A percentile compares a stretch with the other conserved stretches of the same genome.
Evolutionary conservation across 208 protist species (phyloP).

Genomic region (Tetramitus jugosus): DNA sequence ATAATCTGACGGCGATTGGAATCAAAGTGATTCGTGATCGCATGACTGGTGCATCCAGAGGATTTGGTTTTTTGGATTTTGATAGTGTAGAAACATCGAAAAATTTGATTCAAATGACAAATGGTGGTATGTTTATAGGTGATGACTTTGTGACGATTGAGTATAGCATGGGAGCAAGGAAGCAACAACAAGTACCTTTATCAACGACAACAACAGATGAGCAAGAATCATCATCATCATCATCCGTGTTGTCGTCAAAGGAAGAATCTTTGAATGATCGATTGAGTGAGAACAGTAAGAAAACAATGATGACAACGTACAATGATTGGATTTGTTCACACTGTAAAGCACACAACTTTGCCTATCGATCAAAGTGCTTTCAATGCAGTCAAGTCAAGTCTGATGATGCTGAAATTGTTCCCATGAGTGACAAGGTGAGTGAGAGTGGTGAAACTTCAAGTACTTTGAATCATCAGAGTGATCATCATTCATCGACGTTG

Average conservation of each 20-base stretch:
- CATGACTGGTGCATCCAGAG: neutral
- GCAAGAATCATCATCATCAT: neutral
- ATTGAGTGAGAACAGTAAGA: too few species aligned
- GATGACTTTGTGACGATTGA: conserved; percentile 1
- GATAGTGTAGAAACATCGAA: neutral
- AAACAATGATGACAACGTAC: too few species aligned
- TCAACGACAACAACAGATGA: neutral
- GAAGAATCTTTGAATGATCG: too few species aligned
- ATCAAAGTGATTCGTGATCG: neutral
- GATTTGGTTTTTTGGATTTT: conserved; percentile 21
- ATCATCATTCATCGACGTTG: too few species aligned
- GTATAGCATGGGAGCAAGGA: neutral
- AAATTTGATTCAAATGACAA: neutral
- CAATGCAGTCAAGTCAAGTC: neutral
- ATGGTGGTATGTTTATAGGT: conserved; percentile 16
- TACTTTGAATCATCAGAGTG: too few species aligned
- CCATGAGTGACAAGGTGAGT: too few species aligned
- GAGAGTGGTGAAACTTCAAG: too few species aligned
- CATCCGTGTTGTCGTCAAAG: too few species aligned
- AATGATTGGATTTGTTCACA: conserved; percentile 14
- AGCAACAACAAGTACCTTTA: neutral
- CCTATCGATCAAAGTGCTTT: neutral
- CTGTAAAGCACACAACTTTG: neutral
- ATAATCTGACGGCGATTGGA: neutral
- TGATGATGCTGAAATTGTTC: neutral